These are phyloP conservation scores for Boletus vermiculosoides DNA, from an alignment of 768 basidiomycete genomes.

Conservation along the genomic window DNA sequence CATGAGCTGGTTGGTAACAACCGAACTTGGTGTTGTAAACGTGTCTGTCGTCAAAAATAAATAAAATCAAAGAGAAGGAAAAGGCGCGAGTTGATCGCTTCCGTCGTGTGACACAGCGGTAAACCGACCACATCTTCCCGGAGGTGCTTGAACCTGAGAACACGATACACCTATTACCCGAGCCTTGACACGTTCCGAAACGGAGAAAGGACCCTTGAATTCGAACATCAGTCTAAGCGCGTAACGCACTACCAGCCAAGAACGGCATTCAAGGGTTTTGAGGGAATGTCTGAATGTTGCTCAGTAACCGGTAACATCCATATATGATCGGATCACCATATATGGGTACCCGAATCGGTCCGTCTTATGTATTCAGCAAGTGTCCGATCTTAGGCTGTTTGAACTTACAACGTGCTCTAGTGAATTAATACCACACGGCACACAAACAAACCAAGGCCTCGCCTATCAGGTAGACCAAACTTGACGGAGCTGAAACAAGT, in stretches of 20 bases:
- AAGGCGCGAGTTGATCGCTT: conserved; percentile 1
- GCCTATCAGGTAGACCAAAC: neutral
- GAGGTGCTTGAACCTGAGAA: neutral
- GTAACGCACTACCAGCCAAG: neutral
- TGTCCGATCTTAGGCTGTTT: neutral
- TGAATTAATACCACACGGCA: neutral
- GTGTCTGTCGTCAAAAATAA: neutral
- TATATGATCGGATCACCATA: neutral
- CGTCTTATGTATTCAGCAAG: neutral
- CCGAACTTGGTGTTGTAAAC: neutral
- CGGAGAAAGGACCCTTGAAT: neutral
- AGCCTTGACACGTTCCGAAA: neutral
- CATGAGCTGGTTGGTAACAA: neutral
- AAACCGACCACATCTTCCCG: neutral
- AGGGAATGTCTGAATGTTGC: neutral
- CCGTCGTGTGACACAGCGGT: neutral
- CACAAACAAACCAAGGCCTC: neutral
- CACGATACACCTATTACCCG: neutral
- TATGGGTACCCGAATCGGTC: neutral
- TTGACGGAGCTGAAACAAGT: neutral
- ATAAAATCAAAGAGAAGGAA: neutral
- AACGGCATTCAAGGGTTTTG: neutral
- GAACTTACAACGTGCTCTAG: neutral
- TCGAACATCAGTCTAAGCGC: neutral
- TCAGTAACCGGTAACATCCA: neutral